phyloP scores from a whole-genome alignment of 768 basidiomycete genomes.

The Harrya chromipes region DNA sequence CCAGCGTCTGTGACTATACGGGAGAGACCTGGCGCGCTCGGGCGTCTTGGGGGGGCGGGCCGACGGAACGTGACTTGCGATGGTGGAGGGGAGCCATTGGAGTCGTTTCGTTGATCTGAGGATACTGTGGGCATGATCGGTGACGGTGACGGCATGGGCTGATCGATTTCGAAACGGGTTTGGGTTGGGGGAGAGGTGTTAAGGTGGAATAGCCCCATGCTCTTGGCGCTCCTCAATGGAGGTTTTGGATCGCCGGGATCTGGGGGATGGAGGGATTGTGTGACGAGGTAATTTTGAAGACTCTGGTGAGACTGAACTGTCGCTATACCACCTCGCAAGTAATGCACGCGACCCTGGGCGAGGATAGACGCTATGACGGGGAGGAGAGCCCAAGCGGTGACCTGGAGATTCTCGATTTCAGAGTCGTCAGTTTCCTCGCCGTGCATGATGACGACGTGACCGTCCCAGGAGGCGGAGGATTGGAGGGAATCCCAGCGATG shows the following conservation, averaged over 20 bases:
- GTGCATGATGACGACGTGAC: slow-evolving; percentile 65
- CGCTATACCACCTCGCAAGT: slow-evolving; percentile 70
- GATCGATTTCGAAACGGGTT: slow-evolving; percentile 59
- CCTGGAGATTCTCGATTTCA: slow-evolving; percentile 52
- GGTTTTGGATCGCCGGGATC: slow-evolving; percentile 14
- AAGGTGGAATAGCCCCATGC: slow-evolving; percentile 63
- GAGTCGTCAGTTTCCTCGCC: slow-evolving; percentile 74
- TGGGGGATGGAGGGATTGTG: slow-evolving; percentile 14
- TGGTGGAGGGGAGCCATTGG: slow-evolving; percentile 63
- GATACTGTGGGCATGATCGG: slow-evolving; percentile 54
- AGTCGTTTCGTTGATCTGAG: slow-evolving; percentile 37
- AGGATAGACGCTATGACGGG: slow-evolving; percentile 60
- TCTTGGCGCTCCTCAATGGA: slow-evolving; percentile 30
- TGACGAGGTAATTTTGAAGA: slow-evolving; percentile 49
- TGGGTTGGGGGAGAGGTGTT: slow-evolving; percentile 55
- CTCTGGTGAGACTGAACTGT: slow-evolving; percentile 56
- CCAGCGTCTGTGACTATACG: slow-evolving; percentile 58
- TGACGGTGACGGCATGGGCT: slow-evolving; percentile 47
- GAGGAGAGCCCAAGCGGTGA: slow-evolving; percentile 69
- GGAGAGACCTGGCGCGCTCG: slow-evolving; percentile 62
- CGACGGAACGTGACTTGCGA: slow-evolving; percentile 55
- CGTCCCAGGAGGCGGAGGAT: slow-evolving; percentile 62
- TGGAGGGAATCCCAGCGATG: slow-evolving; percentile 61
- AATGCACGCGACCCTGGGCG: slow-evolving; percentile 53
- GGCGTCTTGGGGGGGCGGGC: slow-evolving; percentile 51